Conservation (phyloP, 768 basidiomycete genomes). For the Cystofilobasidium capitatum region DNA sequence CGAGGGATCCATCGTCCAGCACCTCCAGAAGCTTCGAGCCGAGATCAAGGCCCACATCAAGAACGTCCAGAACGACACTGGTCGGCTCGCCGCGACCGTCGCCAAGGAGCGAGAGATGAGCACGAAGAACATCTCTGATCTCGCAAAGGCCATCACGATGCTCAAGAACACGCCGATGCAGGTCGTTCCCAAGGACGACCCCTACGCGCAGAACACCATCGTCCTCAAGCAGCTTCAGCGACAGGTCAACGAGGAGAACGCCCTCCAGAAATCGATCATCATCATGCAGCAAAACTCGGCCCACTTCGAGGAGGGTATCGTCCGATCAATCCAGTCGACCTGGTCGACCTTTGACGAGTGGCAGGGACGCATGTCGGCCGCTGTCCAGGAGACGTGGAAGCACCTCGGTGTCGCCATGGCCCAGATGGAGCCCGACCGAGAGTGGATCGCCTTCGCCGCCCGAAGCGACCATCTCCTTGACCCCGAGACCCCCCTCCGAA, state of each 20-base stretch:
- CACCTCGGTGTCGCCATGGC: constrained; percentile 63
- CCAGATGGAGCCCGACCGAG: constrained; percentile 69
- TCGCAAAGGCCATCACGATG: constrained; percentile 73
- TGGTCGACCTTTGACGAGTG: constrained; percentile 93
- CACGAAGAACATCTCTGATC: constrained; percentile 71
- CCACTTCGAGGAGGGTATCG: constrained; percentile 92
- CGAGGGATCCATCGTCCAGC: constrained; percentile 93
- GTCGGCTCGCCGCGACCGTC: constrained; percentile 77
- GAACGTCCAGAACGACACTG: constrained; percentile 92
- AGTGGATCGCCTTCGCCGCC: constrained; percentile 93
- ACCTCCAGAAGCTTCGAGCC: constrained; percentile 82
- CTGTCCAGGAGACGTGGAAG: constrained; percentile 67
- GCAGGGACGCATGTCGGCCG: constrained; percentile 59
- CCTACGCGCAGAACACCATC: constrained; percentile 52
- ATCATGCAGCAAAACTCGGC: constrained; percentile 98
- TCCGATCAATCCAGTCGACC: constrained; percentile 86
- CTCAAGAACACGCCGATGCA: constrained; percentile 91
- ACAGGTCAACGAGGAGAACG: constrained; percentile 94
- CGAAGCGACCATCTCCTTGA: constrained; percentile 89
- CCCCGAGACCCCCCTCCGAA: constrained; percentile 78
- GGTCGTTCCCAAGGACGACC: constrained; percentile 69
- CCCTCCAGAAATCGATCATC: constrained; percentile 91
- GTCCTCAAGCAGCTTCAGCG: constrained; percentile 66
- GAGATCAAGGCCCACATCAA: constrained; percentile 98
- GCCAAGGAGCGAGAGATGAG: constrained; percentile 89